Conservation (phyloP, 2,329 filamentous ascomycete species). For the Shiraia sp. region DNA sequence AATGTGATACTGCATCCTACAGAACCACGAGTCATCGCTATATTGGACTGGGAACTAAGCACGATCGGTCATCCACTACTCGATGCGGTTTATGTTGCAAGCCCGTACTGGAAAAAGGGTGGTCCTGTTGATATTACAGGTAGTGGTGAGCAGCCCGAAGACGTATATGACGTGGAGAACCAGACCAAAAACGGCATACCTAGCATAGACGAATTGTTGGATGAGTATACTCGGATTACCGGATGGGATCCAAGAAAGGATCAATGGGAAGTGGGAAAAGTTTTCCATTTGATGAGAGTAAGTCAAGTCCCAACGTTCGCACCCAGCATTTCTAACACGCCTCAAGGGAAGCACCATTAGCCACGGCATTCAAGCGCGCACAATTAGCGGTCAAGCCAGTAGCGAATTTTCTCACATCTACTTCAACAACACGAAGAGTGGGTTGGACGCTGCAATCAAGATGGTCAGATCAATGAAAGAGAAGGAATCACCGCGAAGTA, state of each 20-base stretch:
- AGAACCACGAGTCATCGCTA: constrained; percentile 83
- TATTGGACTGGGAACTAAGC: constrained; percentile 97
- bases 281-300: constrained; percentile 43
- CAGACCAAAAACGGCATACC: constrained; percentile 66
- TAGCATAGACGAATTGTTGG: constrained; percentile 59
- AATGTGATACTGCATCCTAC: constrained; percentile 75
- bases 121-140: constrained; percentile 33
- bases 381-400: constrained; percentile 42
- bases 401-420: constrained; percentile 42
- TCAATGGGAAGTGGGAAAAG: constrained; percentile 39
- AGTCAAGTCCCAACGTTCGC: constrained; percentile 3
- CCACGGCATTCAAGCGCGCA: constrained; percentile 42
- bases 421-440: constrained; percentile 39
- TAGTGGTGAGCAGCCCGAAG: constrained; percentile 45
- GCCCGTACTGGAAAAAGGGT: constrained; percentile 48
- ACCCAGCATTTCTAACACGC: constrained; percentile 1
- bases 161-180: constrained; percentile 33
- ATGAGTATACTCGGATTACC: constrained; percentile 67
- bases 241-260: constrained; percentile 68
- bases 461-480: constrained; percentile 34
- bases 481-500: constrained; percentile 27
- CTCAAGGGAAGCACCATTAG: constrained; percentile 38
- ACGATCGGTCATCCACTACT: constrained; percentile 92
- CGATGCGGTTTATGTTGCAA: constrained; percentile 80
- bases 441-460: constrained; percentile 32